A percentile compares a stretch with the other conserved stretches of the same genome.
Evolutionary conservation across 1,284 basidiomycete species (phyloP).

Genomic region (Earliella scabrosa): DNA sequence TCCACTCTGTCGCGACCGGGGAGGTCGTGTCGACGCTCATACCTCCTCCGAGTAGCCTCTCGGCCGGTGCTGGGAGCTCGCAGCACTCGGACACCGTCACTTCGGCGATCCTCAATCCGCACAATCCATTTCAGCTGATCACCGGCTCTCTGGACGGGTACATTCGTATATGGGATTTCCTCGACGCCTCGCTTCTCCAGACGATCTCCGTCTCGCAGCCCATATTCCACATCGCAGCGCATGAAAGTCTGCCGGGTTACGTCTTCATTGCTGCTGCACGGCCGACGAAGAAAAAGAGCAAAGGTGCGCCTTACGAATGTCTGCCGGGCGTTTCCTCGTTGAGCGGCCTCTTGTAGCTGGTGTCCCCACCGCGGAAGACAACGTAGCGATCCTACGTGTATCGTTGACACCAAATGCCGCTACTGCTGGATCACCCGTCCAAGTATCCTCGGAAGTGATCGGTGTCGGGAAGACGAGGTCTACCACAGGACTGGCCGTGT

Average conservation of each 20-base stretch:
- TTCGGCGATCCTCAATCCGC: constrained; percentile 79
- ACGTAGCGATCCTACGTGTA: constrained; percentile 60
- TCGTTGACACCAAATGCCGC: constrained; percentile 56
- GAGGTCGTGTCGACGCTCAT: constrained; percentile 82
- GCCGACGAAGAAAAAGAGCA: constrained; percentile 48
- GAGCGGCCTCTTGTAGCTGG: constrained; percentile 12
- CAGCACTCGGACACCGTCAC: constrained; percentile 59
- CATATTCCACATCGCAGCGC: constrained; percentile 74
- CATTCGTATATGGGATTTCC: constrained; percentile 92
- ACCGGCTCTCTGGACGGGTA: constrained; percentile 86
- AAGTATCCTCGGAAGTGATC: constrained; percentile 54
- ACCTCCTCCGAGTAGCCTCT: constrained; percentile 44
- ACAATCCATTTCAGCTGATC: constrained; percentile 89
- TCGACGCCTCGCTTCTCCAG: constrained; percentile 83
- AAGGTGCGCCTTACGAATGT: constrained; percentile 44
- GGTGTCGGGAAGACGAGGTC: constrained; percentile 73
- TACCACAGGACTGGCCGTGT: constrained; percentile 70
- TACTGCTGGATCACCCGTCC: constrained; percentile 44
- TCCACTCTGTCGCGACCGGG: constrained; percentile 79
- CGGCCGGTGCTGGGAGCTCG: constrained; percentile 42
- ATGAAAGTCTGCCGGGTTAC: constrained; percentile 66
- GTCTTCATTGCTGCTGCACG: constrained; percentile 73
- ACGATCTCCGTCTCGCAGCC: constrained; percentile 74
- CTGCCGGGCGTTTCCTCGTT: not conserved
- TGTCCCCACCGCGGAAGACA: constrained; percentile 44